Percentiles rank a stretch among this genome's conserved stretches.
Evolutionary conservation across 345 rosid genomes (phyloP).

Genomic region (Conringia planisiliqua): DNA sequence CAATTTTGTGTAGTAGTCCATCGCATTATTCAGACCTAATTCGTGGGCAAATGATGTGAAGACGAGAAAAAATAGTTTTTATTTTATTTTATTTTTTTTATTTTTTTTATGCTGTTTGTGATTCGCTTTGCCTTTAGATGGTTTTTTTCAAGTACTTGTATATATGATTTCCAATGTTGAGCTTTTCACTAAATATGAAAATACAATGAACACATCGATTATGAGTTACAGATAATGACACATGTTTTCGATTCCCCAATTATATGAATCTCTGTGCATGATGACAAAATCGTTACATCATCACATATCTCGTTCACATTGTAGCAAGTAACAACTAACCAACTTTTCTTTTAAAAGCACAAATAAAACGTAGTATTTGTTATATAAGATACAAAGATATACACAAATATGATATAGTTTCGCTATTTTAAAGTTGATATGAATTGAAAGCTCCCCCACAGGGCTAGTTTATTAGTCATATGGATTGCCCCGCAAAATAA

Average conservation of each 20-base stretch:
- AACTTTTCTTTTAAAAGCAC: not conserved
- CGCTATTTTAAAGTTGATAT: not conserved
- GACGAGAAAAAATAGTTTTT: too few relatives aligned
- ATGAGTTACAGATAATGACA: not conserved
- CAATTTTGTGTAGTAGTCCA: too few relatives aligned
- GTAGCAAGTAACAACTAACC: not conserved
- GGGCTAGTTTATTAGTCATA: not conserved
- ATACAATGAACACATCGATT: too few relatives aligned
- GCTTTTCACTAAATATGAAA: not conserved
- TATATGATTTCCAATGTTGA: too few relatives aligned
- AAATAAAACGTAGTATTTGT: not conserved
- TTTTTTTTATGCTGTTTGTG: too few relatives aligned
- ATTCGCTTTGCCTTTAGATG: too few relatives aligned
- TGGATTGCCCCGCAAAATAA: not conserved
- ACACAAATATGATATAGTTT: not conserved
- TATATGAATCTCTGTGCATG: not conserved
- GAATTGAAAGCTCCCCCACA: slow-evolving; percentile 2
- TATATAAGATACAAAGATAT: not conserved
- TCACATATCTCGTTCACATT: slow-evolving; percentile 11
- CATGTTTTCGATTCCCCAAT: not conserved
- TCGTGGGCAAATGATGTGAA: too few relatives aligned
- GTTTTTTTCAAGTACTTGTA: too few relatives aligned
- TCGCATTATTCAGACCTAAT: too few relatives aligned
- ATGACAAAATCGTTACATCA: not conserved
- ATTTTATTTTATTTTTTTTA: too few relatives aligned